phyloP scores from a whole-genome alignment of 257 asterid genomes.

The Nicotiana undulata region DNA sequence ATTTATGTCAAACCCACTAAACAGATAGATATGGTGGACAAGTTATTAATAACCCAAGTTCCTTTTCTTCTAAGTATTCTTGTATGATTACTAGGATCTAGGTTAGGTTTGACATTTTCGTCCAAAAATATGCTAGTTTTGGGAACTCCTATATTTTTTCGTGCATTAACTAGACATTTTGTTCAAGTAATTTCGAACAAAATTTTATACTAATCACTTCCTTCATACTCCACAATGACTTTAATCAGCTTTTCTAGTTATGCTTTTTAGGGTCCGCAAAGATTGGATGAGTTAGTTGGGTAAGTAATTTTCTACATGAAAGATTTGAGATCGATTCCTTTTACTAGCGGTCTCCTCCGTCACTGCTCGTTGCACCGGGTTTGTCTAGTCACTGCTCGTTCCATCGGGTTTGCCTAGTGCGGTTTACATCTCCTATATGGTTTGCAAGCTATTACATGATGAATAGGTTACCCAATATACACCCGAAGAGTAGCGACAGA shows the following conservation, averaged over 20 bases:
- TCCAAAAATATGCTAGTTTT: background rate
- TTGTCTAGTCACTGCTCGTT: too few relatives aligned
- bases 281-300: too few relatives aligned
- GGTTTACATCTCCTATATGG: too few relatives aligned
- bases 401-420: too few relatives aligned
- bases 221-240: background rate
- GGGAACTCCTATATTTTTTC: background rate
- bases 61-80: background rate
- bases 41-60: background rate
- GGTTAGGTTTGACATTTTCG: background rate
- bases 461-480: rapidly evolving
- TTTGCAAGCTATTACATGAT: too few relatives aligned
- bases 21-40: background rate
- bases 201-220: background rate
- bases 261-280: too few relatives aligned
- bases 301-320: rapidly evolving
- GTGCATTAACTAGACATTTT: background rate
- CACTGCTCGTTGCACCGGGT: too few relatives aligned
- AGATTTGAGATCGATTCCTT: too few relatives aligned
- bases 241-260: background rate
- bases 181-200: background rate
- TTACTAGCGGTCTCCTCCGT: too few relatives aligned
- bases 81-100: background rate
- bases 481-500: too few relatives aligned
- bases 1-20: slow-evolving; percentile 1